These are phyloP conservation scores for Saccharomyces jurei DNA, from an alignment of 805 yeast species.

Conservation along the genomic window DNA sequence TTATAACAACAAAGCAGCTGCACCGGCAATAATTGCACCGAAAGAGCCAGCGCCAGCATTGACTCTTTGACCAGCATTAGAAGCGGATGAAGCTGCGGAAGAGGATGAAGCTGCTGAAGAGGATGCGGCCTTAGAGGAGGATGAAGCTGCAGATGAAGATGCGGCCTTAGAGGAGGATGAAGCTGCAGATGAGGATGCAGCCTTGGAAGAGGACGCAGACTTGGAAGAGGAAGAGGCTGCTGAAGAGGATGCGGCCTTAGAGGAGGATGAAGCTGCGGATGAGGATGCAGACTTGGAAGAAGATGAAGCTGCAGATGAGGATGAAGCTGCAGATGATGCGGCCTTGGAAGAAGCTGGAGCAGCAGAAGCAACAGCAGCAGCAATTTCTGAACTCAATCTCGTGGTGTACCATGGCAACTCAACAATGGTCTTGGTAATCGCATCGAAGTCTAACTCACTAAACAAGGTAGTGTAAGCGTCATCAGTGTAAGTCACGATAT, in stretches of 20 bases:
- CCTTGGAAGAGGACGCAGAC: slow-evolving; percentile 2
- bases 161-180: slow-evolving; percentile 2
- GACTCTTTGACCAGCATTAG: neutral
- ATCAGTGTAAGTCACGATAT: slow-evolving; percentile 29
- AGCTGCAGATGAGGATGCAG: slow-evolving; percentile 3
- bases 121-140: neutral
- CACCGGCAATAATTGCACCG: neutral
- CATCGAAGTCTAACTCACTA: slow-evolving; percentile 18
- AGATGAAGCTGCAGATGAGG: slow-evolving; percentile 4
- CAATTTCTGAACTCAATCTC: slow-evolving; percentile 17
- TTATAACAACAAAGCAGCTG: neutral
- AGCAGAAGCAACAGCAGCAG: slow-evolving; percentile 3
- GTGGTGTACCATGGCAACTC: slow-evolving; percentile 30
- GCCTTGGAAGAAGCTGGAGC: neutral
- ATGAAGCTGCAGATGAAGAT: slow-evolving; percentile 2
- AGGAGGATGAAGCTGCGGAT: neutral
- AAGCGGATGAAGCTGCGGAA: neutral
- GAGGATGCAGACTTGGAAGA: neutral
- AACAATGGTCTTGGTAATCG: slow-evolving; percentile 23
- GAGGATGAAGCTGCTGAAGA: neutral
- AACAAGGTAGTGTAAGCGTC: slow-evolving; percentile 29
- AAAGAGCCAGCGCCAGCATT: slow-evolving; percentile 1
- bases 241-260: slow-evolving; percentile 1
- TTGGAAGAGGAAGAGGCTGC: neutral
- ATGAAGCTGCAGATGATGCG: neutral